Conservation (phyloP, 2,329 filamentous ascomycete species). For the Emericellopsis atlantica region DNA sequence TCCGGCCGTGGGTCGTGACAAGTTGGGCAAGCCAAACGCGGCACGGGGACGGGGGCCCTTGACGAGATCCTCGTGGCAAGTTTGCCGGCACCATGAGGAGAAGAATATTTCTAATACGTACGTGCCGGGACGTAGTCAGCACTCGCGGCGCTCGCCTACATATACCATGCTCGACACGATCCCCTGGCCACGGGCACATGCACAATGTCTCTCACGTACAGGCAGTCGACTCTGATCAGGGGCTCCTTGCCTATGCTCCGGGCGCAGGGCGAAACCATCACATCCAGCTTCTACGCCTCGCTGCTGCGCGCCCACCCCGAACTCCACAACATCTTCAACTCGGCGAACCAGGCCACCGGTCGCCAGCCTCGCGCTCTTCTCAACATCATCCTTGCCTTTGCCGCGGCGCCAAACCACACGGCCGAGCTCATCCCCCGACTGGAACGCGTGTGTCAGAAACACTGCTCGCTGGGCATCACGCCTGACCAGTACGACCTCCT, state of each 20-base stretch:
- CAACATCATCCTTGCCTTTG: slow-evolving; percentile 52
- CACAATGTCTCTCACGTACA: slow-evolving; percentile 29
- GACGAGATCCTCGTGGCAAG: too few relatives aligned
- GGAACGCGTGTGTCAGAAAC: slow-evolving; percentile 56
- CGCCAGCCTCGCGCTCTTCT: slow-evolving; percentile 20
- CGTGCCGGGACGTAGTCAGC: too few relatives aligned
- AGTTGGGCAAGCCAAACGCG: too few relatives aligned
- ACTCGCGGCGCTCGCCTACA: too few relatives aligned
- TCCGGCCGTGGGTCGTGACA: too few relatives aligned
- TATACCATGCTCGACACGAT: too few relatives aligned
- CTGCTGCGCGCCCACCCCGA: slow-evolving; percentile 54
- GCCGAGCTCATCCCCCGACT: slow-evolving; percentile 39
- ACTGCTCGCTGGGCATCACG: slow-evolving; percentile 55
- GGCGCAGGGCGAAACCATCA: slow-evolving; percentile 56
- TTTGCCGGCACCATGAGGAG: too few relatives aligned
- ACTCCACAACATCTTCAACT: slow-evolving; percentile 59
- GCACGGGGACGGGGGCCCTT: too few relatives aligned
- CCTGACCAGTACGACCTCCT: slow-evolving; percentile 61
- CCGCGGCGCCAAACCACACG: slow-evolving; percentile 54
- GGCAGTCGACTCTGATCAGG: slow-evolving; percentile 53
- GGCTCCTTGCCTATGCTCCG: slow-evolving; percentile 57
- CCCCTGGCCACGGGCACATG: too few relatives aligned
- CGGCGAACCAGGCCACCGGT: slow-evolving; percentile 20
- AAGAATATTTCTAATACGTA: too few relatives aligned
- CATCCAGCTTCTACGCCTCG: slow-evolving; percentile 58